Conservation (phyloP, 768 basidiomycete genomes). For the Galerina sulciceps region DNA sequence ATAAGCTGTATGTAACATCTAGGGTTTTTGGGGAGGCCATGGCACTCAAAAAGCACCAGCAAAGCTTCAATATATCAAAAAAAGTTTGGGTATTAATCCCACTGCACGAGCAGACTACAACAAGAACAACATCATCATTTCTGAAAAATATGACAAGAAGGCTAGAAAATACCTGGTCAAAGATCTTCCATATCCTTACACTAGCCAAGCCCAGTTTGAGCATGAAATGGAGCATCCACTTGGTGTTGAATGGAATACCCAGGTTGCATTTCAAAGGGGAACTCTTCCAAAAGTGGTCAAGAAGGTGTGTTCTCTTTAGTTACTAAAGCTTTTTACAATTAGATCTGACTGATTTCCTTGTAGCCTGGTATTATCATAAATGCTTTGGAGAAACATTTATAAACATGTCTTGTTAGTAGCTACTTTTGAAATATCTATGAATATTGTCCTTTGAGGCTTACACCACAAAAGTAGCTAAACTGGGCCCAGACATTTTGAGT, state of each 20-base stretch:
- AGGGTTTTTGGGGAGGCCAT: slow-evolving; percentile 93
- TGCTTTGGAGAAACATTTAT: slow-evolving; percentile 56
- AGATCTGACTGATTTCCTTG: slow-evolving; percentile 9
- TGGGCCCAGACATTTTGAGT: too few relatives aligned
- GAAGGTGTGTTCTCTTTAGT: slow-evolving; percentile 58
- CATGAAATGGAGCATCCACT: slow-evolving; percentile 79
- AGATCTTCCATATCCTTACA: slow-evolving; percentile 95
- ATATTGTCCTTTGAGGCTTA: too few relatives aligned
- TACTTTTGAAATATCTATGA: too few relatives aligned
- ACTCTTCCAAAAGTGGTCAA: slow-evolving; percentile 87
- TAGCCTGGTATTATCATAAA: slow-evolving; percentile 76
- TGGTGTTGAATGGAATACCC: slow-evolving; percentile 93
- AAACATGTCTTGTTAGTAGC: too few relatives aligned
- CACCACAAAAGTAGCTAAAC: too few relatives aligned
- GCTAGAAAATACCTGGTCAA: slow-evolving; percentile 87
- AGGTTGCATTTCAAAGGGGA: slow-evolving; percentile 80
- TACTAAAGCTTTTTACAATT: neutral
- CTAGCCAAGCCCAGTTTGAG: slow-evolving; percentile 92
- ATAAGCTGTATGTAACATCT: slow-evolving; percentile 1
- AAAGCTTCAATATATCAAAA: slow-evolving; percentile 77
- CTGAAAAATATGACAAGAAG: slow-evolving; percentile 94
- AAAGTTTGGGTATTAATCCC: slow-evolving; percentile 81
- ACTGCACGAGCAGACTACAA: slow-evolving; percentile 80
- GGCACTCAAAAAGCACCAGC: slow-evolving; percentile 66
- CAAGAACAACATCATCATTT: slow-evolving; percentile 91